Conservation (phyloP, 2,329 filamentous ascomycete species). For the Ascochyta koolunga region DNA sequence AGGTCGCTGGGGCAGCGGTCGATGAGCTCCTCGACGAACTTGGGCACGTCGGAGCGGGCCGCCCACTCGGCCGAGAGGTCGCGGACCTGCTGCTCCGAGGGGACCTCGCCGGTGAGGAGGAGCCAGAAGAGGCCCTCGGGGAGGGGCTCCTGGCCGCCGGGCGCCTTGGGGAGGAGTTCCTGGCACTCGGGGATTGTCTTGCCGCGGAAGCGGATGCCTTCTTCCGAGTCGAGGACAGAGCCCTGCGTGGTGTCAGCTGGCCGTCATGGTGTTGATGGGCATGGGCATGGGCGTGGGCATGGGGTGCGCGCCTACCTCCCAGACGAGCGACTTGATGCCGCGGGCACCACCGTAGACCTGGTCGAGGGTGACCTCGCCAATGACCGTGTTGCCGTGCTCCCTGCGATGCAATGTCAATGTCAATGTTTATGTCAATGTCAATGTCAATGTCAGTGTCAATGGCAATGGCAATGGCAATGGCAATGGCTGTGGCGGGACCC, state of each 20-base stretch:
- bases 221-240: conserved; percentile 96
- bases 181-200: conserved; percentile 99
- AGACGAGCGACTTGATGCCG: conserved; percentile 98
- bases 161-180: conserved; percentile 94
- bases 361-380: conserved; percentile 98
- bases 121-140: conserved; percentile 99
- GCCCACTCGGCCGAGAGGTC: conserved; percentile 99
- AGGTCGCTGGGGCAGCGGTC: conserved; percentile 99
- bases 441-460: too few relatives aligned
- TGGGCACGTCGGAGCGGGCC: conserved; percentile 93
- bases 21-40: conserved; percentile 99
- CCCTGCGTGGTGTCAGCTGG: conserved; percentile 19
- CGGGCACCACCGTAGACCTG: conserved; percentile 99
- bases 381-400: conserved; percentile 91
- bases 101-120: conserved; percentile 96
- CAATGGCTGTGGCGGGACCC: too few relatives aligned
- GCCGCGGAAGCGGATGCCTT: conserved; percentile 99
- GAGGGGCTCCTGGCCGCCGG: conserved; percentile 94
- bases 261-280: conserved; percentile 46
- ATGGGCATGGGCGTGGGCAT: too few relatives aligned
- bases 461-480: too few relatives aligned
- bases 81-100: conserved; percentile 96
- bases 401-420: conserved; percentile 58
- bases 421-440: too few relatives aligned
- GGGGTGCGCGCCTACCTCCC: conserved; percentile 65